Percentiles rank a stretch among this genome's conserved stretches.
phyloP scores from a whole-genome alignment of 495 filamentous ascomycete genomes.

The Neurospora sp. region DNA sequence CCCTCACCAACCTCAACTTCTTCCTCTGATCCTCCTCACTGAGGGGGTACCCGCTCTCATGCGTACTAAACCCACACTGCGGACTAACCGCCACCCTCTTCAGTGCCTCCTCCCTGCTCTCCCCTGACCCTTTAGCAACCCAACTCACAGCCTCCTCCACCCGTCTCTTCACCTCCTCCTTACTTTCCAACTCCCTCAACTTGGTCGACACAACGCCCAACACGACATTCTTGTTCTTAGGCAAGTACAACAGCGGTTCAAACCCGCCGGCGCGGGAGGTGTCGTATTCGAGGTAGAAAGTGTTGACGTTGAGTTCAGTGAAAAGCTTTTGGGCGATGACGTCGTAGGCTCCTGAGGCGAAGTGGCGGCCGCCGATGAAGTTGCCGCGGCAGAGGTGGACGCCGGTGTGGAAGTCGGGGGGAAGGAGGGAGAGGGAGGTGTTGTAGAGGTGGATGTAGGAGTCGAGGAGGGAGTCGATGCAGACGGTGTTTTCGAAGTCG shows the following conservation, averaged over 20 bases:
- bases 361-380: conserved; percentile 68
- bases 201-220: conserved; percentile 68
- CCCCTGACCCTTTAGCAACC: conserved; percentile 55
- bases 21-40: conserved; percentile 57
- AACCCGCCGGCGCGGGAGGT: conserved; percentile 66
- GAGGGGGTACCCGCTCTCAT: conserved; percentile 57
- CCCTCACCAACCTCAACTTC: conserved; percentile 56
- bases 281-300: conserved; percentile 81
- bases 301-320: conserved; percentile 64
- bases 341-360: conserved; percentile 74
- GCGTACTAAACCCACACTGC: conserved; percentile 73
- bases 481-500: conserved; percentile 45
- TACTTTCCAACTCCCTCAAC: conserved; percentile 60
- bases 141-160: conserved; percentile 59
- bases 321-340: conserved; percentile 72
- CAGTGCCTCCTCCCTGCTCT: conserved; percentile 54
- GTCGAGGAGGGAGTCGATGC: conserved; percentile 54
- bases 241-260: conserved; percentile 64
- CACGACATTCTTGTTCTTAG: conserved; percentile 65
- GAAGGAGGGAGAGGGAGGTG: conserved; percentile 51
- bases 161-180: conserved; percentile 60
- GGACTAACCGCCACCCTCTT: conserved; percentile 62
- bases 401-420: conserved; percentile 62
- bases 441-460: conserved; percentile 73
- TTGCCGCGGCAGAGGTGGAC: conserved; percentile 77